phyloP scores from a whole-genome alignment of 2,329 filamentous ascomycete species.

The Drechslerella coelobrocha region DNA sequence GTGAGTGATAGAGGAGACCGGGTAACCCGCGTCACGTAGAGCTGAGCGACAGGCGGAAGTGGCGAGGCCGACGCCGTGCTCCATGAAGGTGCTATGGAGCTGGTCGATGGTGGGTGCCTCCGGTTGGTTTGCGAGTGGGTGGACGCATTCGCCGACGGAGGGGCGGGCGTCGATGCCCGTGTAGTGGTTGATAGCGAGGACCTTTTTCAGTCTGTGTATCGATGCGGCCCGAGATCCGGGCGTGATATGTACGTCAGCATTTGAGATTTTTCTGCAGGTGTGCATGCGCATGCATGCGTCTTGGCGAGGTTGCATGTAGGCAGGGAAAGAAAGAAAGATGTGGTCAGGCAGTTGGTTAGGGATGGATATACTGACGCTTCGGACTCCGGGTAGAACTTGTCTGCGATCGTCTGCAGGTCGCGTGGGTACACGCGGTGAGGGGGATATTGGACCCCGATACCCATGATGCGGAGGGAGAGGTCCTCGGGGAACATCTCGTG shows the following conservation, averaged over 20 bases:
- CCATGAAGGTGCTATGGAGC: constrained; percentile 65
- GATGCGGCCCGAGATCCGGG: not conserved
- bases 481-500: constrained; percentile 57
- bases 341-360: no score
- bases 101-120: constrained; percentile 65
- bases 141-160: constrained; percentile 68
- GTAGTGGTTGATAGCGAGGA: constrained; percentile 69
- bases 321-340: no score
- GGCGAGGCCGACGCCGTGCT: constrained; percentile 67
- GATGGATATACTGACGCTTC: constrained; percentile 58
- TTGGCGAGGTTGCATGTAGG: not conserved
- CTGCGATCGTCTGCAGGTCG: constrained; percentile 64
- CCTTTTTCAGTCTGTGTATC: constrained; percentile 66
- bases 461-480: constrained; percentile 68
- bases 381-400: constrained; percentile 67
- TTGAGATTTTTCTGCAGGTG: constrained; percentile 12
- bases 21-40: constrained; percentile 64
- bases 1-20: constrained; percentile 67
- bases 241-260: no score
- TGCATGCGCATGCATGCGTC: constrained; percentile 4
- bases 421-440: constrained; percentile 64
- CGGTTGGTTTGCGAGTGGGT: constrained; percentile 67
- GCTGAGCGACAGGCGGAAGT: constrained; percentile 66
- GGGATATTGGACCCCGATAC: constrained; percentile 68
- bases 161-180: constrained; percentile 71